A percentile compares a stretch with the other conserved stretches of the same genome.
Evolutionary conservation across 768 basidiomycete genomes (phyloP).

Genomic region (Podaxis sp.): DNA sequence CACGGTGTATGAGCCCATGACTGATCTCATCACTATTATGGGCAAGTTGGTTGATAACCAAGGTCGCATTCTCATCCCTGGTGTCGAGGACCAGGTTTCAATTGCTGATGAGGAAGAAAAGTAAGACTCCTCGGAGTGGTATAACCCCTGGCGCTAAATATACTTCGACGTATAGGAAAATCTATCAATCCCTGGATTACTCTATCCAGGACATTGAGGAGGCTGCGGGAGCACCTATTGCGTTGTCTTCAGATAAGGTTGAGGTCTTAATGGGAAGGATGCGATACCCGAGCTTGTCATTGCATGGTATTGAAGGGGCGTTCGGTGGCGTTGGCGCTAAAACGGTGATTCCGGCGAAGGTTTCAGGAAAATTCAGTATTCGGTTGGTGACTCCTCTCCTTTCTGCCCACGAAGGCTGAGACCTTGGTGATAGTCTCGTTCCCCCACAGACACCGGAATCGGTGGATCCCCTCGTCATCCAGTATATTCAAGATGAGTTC

Average conservation of each 20-base stretch:
- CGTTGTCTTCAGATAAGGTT: conserved; percentile 76
- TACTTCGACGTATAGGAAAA: conserved; percentile 37
- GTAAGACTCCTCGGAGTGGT: conserved; percentile 29
- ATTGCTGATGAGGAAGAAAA: conserved; percentile 72
- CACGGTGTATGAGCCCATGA: conserved; percentile 90
- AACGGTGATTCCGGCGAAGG: conserved; percentile 94
- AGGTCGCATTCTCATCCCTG: conserved; percentile 88
- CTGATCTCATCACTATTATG: conserved; percentile 83
- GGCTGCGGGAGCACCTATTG: conserved; percentile 73
- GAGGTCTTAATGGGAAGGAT: conserved; percentile 89
- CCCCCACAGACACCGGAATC: conserved; percentile 83
- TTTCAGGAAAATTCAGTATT: conserved; percentile 91
- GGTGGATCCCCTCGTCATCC: conserved; percentile 68
- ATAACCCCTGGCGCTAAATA: background rate
- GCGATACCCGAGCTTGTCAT: conserved; percentile 83
- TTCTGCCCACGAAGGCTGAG: background rate
- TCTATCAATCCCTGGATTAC: conserved; percentile 79
- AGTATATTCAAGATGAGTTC: conserved; percentile 78
- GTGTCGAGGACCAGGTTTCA: conserved; percentile 82
- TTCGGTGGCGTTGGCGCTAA: conserved; percentile 82
- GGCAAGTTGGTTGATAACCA: conserved; percentile 76
- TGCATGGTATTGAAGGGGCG: conserved; percentile 96
- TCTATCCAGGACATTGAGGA: conserved; percentile 69
- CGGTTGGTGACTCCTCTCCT: conserved; percentile 47
- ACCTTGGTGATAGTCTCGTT: conserved; percentile 53